Percentiles rank a stretch among this genome's conserved stretches.
Evolutionary conservation across 805 yeast species (phyloP).

Genomic region (Spathaspora sp.): DNA sequence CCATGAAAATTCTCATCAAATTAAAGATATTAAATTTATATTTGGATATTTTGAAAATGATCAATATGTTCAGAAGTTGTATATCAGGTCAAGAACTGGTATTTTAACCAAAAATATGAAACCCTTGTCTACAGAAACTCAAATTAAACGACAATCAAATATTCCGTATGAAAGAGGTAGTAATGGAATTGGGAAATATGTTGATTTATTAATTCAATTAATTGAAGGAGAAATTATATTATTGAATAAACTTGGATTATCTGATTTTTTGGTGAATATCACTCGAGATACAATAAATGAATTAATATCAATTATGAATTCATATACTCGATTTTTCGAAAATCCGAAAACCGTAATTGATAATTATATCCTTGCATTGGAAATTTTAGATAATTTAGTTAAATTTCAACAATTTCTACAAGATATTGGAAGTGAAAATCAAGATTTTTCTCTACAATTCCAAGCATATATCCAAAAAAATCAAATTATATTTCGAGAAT

Average conservation of each 20-base stretch:
- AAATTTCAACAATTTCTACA: constrained; percentile 16
- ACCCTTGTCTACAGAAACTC: constrained; percentile 44
- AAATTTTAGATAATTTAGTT: constrained; percentile 43
- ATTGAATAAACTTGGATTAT: constrained; percentile 27
- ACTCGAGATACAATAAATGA: background rate
- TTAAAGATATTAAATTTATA: constrained; percentile 37
- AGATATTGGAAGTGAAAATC: background rate
- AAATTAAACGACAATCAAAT: constrained; percentile 25
- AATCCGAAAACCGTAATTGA: constrained; percentile 10
- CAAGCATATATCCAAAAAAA: constrained; percentile 16
- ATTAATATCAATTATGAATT: background rate
- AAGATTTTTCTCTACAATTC: constrained; percentile 11
- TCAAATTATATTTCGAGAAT: constrained; percentile 48
- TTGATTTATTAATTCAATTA: constrained; percentile 47
- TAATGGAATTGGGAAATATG: constrained; percentile 53
- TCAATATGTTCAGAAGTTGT: constrained; percentile 14
- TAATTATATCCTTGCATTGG: constrained; percentile 29
- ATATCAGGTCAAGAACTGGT: constrained; percentile 18
- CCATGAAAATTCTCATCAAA: constrained; percentile 31
- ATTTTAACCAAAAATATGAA: constrained; percentile 42
- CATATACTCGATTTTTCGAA: constrained; percentile 8
- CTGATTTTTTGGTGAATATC: background rate
- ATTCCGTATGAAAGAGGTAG: constrained; percentile 59
- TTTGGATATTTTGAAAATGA: constrained; percentile 40
- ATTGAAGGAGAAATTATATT: constrained; percentile 50